Evolutionary conservation across 1,284 basidiomycete species (phyloP), one percentile per base, ranked within the genome.

Genomic region (Trametes sp.): DNA sequence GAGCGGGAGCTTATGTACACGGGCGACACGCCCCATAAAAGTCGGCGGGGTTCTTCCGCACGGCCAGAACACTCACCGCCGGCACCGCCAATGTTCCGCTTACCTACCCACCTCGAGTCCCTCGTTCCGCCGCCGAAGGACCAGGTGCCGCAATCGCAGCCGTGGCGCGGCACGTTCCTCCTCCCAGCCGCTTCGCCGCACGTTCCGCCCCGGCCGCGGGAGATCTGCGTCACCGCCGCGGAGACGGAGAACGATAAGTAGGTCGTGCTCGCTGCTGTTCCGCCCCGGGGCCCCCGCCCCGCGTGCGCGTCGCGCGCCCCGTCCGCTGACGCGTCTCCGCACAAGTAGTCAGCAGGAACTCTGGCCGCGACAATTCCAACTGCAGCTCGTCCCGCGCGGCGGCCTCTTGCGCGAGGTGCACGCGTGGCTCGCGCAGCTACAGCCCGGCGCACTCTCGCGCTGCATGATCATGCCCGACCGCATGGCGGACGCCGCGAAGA

Each of bases 191-290:
- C 57, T 61, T 63, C 61, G 59, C 68, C 59, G 45, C 67, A 79
- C 74, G 61, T 41, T 28, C 59, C 49, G 61, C 62, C 59, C 49
- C 68, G 72, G 77, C 74, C 72, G 29, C 83, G 85, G 70, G 81
- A 83, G 61, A 78, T 88, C 52, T 78, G 76, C 56, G 84, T 87
- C 66, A 85, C 84, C 21, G 86, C 85, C 41, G 85, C 87, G 45
- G 87, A 88, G 76, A 87, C 85, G 38, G 86, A 87, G 70, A 86
- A 87, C 38, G 84, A 87, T 69, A 87, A 82, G 87, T 89, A 79
- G 73, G 83, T 80, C 26, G n/a, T n/a, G n/a, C n/a, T n/a, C n/a
- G n/a, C n/a, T n/a, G n/a, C n/a, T n/a, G n/a, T n/a, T n/a, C n/a
- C n/a, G n/a, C n/a, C n/a, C n/a, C n/a, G n/a, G n/a, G n/a, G n/a